Evolutionary conservation across 345 rosid species (phyloP), one percentile per base, ranked within the genome.

Genomic region (Psidium guajava): DNA sequence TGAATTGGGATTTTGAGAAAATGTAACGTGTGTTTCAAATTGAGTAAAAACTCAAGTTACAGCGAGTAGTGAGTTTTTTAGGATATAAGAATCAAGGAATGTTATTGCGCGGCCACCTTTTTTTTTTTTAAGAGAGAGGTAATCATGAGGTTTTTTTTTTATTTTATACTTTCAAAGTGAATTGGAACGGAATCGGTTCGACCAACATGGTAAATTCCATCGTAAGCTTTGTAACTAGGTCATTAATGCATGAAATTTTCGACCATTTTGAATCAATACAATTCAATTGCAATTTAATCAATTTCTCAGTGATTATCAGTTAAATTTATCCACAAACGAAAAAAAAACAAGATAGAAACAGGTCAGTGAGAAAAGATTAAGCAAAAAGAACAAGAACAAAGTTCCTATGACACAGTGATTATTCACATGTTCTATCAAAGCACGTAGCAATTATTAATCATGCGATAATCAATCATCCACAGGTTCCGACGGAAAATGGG

Each of bases 51-150:
- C 47, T 32, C 47, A 32, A 69, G 5, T 69, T 8, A 32, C 21
- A 8, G 10, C 32, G 0, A 32, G 10, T 32, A 32, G 75, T 3
- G 0, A 18, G 11, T 16, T 64, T 8, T 55, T 64, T 32, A 20
- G 56, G 56, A 20, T 6, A 7, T 53, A 53, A 53, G 16, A 53
- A 53, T 54, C 0, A 64, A 32, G 24, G 42, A 64, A 7, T 1
- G 15, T 61, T 15, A 61, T 2, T 0, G 0, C 0, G 11, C 0
- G 3, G 7, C 16, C 42, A 64, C 6, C n/a, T n/a, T n/a, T n/a
- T n/a, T n/a, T n/a, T 64, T 28, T 28, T 15, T 13, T n/a, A 12
- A 42, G 6, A 6, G 6, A 3, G 5, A 5, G 40, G 28, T 64
- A 3, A 64, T 28, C 10, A 3, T 64, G 1, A 53, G 6, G n/a